phyloP scores from a whole-genome alignment of 1,284 basidiomycete genomes.

The Stygiomarasmius scandens region DNA sequence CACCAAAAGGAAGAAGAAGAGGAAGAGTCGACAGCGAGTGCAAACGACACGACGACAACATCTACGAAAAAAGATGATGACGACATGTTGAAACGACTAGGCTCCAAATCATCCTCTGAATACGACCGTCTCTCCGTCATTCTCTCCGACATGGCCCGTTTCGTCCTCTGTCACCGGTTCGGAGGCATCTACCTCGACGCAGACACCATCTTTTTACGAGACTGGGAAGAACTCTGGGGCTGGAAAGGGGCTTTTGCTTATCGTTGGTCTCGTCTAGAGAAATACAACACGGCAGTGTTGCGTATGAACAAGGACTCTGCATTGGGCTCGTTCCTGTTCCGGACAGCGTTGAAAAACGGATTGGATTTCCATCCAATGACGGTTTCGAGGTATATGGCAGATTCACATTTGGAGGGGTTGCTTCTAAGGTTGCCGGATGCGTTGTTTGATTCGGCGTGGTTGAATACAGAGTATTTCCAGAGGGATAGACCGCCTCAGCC shows the following conservation, averaged over 20 bases:
- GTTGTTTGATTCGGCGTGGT: constrained; percentile 79
- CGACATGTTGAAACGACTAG: constrained; percentile 63
- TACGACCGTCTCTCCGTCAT: constrained; percentile 78
- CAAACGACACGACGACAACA: constrained; percentile 20
- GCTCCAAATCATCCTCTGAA: constrained; percentile 62
- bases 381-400: constrained; percentile 68
- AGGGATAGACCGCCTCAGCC: constrained; percentile 79
- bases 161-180: constrained; percentile 77
- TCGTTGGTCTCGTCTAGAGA: constrained; percentile 72
- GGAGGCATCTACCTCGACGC: constrained; percentile 83
- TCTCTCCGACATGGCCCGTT: constrained; percentile 81
- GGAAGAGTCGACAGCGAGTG: constrained; percentile 19
- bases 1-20: constrained; percentile 35
- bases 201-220: constrained; percentile 76
- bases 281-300: constrained; percentile 80
- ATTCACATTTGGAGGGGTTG: constrained; percentile 66
- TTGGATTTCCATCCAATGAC: constrained; percentile 85
- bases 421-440: constrained; percentile 75
- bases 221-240: constrained; percentile 86
- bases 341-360: constrained; percentile 75
- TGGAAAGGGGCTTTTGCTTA: constrained; percentile 83
- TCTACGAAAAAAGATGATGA: constrained; percentile 37
- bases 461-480: constrained; percentile 80
- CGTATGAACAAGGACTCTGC: constrained; percentile 74
- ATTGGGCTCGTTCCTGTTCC: constrained; percentile 74